phyloP scores from a whole-genome alignment of 2,329 filamentous ascomycete species.

The Fusarium papillatum region DNA sequence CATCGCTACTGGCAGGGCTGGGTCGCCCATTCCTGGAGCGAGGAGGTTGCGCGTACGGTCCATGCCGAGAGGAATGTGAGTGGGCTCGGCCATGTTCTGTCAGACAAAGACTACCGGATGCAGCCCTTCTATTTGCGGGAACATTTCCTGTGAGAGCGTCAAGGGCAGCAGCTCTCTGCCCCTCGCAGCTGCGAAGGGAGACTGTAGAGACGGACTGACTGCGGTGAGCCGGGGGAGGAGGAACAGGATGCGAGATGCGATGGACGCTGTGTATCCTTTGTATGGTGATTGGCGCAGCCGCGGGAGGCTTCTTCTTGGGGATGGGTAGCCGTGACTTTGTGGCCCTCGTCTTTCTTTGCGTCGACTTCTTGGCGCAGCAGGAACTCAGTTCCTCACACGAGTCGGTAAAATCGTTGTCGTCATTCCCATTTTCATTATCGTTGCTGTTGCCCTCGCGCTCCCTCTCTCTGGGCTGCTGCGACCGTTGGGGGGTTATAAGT shows the following conservation, averaged over 20 bases:
- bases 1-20: constrained; percentile 10
- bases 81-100: constrained; percentile 37
- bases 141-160: constrained; percentile 45
- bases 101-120: constrained; percentile 50
- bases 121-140: constrained; percentile 42
- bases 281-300: constrained; percentile 44
- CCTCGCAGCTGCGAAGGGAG: constrained; percentile 61
- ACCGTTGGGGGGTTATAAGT: constrained; percentile 38
- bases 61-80: constrained; percentile 28
- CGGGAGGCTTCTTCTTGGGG: constrained; percentile 29
- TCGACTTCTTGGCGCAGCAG: constrained; percentile 30
- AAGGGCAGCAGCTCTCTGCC: constrained; percentile 48
- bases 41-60: constrained; percentile 33
- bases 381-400: constrained; percentile 37
- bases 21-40: constrained; percentile 35
- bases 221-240: constrained; percentile 53
- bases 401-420: constrained; percentile 26
- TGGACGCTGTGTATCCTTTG: constrained; percentile 55
- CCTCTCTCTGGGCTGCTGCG: constrained; percentile 8
- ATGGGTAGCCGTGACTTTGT: constrained; percentile 41
- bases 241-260: constrained; percentile 53
- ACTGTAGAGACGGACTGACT: constrained; percentile 56
- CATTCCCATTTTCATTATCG: constrained; percentile 21
- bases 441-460: background rate
- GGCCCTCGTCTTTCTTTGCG: constrained; percentile 27